Base-by-base conservation (phyloP, 345 rosid genomes). In the Bruguiera sexangula region DNA sequence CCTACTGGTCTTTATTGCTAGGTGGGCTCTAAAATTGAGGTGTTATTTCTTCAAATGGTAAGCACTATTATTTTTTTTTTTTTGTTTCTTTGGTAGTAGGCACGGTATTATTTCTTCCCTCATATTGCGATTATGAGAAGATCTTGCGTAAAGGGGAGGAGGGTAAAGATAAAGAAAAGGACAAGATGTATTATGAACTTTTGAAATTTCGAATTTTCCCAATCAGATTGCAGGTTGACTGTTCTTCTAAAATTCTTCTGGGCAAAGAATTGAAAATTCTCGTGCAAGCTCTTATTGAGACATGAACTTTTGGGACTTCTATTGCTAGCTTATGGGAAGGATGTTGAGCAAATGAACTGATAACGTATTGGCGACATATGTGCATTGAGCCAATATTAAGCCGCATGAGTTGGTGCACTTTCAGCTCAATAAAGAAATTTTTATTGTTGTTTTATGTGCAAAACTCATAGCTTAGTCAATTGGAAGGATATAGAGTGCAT, bases 391-490 rank as follows among this genome's bases (percentile, higher is more conserved):
- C 81, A 59, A 64, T 66, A 81, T 79, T 80, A 74, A 70, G 71
- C 63, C 52, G 51, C 66, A 57, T 63, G 15, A 65, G 66, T 77
- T 69, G 84, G 72, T 60, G 79, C 76, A 74, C 76, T 78, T 70
- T 69, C 48, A 61, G 70, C 68, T 70, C 72, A 75, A 71, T 65
- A 63, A 58, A 81, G 77, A 67, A 81, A 76, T 39, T 50, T 31
- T 15, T 39, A 24, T 69, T 74, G 80, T 83, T 73, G 9, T 54
- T 63, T 77, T 53, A 78, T 62, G 24, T 80, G 82, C 84, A 39
- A 63, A 63, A 31, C 65, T 63, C 76, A 72, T 82, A 75, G 87
- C 75, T 53, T 76, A 78, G 84, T 84, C 78, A 80, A 22, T 76
- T 78, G 77, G 73, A 69, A 3, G 46, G 10, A 39, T 50, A 48